A percentile compares a stretch with the other conserved stretches of the same genome.
Conservation (phyloP, 306 rosid genomes). For the Acacia acuminata region DNA sequence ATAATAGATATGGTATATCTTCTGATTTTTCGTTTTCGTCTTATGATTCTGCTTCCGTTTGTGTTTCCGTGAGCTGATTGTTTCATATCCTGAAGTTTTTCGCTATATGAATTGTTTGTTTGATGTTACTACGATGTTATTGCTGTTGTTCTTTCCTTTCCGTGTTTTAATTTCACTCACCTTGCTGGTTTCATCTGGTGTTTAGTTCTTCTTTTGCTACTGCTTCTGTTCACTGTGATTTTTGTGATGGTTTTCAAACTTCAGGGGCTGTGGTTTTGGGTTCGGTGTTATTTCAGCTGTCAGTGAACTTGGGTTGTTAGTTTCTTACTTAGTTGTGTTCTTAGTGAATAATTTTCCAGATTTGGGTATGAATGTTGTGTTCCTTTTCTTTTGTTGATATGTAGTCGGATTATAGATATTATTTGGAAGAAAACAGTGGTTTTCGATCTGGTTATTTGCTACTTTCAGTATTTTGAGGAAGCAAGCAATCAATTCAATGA, state of each 20-base stretch:
- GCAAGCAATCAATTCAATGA: neutral
- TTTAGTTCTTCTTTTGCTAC: neutral
- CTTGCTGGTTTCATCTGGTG: neutral
- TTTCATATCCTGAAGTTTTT: neutral
- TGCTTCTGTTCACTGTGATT: neutral
- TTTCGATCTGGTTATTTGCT: slow-evolving; percentile 1
- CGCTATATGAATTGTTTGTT: neutral
- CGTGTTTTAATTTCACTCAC: neutral
- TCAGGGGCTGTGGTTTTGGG: neutral
- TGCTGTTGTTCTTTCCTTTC: neutral
- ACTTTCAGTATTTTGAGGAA: neutral
- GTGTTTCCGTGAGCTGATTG: neutral
- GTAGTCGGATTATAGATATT: neutral
- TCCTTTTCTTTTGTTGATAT: neutral
- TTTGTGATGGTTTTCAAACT: neutral
- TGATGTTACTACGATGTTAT: neutral
- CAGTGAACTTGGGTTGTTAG: neutral
- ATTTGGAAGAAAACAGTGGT: neutral
- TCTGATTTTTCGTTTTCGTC: neutral
- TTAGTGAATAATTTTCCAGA: neutral
- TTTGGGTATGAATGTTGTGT: neutral
- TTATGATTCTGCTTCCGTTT: neutral
- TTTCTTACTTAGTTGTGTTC: neutral
- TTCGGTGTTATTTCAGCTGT: neutral
- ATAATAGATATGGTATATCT: neutral